Evolutionary conservation across 805 yeast species (phyloP), one percentile per base, ranked within the genome.

Genomic region (Naumovozyma dairenensis): DNA sequence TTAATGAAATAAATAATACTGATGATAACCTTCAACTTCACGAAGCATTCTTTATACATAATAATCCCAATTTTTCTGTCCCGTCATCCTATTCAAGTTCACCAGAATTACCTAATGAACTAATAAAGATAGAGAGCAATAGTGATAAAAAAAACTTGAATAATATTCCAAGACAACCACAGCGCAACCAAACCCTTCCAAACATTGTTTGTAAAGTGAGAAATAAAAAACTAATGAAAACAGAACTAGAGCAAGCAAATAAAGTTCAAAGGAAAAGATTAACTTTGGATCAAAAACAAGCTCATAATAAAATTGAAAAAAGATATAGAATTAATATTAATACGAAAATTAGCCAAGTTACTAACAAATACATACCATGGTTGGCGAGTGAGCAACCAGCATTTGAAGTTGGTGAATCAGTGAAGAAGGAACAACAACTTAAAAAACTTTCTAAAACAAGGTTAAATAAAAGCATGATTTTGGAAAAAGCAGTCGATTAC

Each of bases 301-400:
- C 83, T 0, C 87, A 79, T 51, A 78, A 78, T 59, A 74, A 72
- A 55, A 76, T 79, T 41, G 86, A 79, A 49, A 75, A 78, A 51
- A 69, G 77, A 38, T 78, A 79, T 54, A 62, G 85, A 51, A 77
- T 76, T 39, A 78, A 78, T 53, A 77, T 79, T 53, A 78, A 78
- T 51, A 72, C 80, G 9, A 78, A 77, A 52, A 79, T 79, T 36
- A 80, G 80, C 4, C 70, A 69, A 45, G 64, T 78, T 16, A n/a
- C n/a, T n/a, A n/a, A n/a, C n/a, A n/a, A n/a, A n/a, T n/a, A n/a
- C n/a, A 77, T 79, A 22, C 86, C 86, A 9, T 72, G 79, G 74
- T 72, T 77, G 34, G 71, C 77, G 3, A 56, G 64, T 32, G 81
- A 75, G 39, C 71, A 71, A 42, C 71, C 79, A 3, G 80, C 80